Percentiles rank a stretch among this genome's conserved stretches.
Conservation (phyloP, 495 filamentous ascomycete genomes). For the Evernia prunastri region DNA sequence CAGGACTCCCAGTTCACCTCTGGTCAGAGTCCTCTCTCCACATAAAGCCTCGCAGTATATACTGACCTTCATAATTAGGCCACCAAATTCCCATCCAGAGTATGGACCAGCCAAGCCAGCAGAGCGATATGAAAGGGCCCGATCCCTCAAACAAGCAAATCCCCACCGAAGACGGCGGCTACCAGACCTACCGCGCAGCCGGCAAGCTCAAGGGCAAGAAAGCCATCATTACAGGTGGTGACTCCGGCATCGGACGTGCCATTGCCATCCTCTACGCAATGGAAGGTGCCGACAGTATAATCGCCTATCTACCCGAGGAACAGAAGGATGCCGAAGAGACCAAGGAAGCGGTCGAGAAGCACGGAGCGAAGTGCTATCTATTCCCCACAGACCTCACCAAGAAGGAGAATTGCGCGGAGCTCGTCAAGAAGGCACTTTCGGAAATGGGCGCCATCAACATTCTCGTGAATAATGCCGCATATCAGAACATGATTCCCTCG, state of each 20-base stretch:
- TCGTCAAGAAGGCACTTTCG: constrained; percentile 58
- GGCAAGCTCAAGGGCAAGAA: constrained; percentile 69
- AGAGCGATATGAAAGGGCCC: constrained; percentile 56
- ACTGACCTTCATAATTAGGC: constrained; percentile 39
- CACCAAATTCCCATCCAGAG: constrained; percentile 63
- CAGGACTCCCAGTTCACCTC: constrained; percentile 47
- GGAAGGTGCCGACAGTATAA: constrained; percentile 72
- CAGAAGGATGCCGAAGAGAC: constrained; percentile 73
- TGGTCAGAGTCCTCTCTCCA: constrained; percentile 33
- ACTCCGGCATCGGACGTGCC: constrained; percentile 75
- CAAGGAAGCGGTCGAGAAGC: constrained; percentile 56
- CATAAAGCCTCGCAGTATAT: background rate
- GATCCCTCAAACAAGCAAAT: constrained; percentile 59
- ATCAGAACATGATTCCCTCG: constrained; percentile 65
- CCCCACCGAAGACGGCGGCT: constrained; percentile 62
- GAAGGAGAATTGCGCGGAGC: constrained; percentile 60
- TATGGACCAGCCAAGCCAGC: constrained; percentile 61
- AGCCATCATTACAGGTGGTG: constrained; percentile 76
- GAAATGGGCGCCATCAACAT: constrained; percentile 67
- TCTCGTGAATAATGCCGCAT: constrained; percentile 74
- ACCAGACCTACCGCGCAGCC: constrained; percentile 69
- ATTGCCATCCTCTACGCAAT: constrained; percentile 73
- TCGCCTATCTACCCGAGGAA: constrained; percentile 70
- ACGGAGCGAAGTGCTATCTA: constrained; percentile 56
- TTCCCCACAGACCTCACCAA: constrained; percentile 55